Base-by-base conservation (phyloP, 768 basidiomycete species). In the Multifurca ochricompacta region DNA sequence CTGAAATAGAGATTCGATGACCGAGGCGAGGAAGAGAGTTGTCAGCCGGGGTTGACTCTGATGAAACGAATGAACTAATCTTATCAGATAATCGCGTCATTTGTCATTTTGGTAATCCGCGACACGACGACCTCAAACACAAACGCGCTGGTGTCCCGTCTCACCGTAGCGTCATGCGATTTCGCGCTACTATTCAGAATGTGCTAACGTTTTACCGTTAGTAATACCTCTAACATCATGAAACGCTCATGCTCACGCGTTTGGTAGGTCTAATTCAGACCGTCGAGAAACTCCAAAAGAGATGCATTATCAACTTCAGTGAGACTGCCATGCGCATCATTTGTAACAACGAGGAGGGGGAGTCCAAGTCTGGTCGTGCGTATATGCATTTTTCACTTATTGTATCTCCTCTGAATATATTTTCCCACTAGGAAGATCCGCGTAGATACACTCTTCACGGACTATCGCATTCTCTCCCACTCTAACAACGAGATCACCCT, bases 401-500 rank as follows among this genome's bases (percentile, higher is more conserved):
- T 16, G 28, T 18, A 14, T 23, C 14, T 19, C 46, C 62, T 35
- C 66, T 55, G 11, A 35, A 43, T 48, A 46, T 27, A 36, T 6
- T 11, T 35, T 14, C 9, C 30, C 6, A 32, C 16, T 51, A 85
- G 83, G 14, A 77, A 82, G 61, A 78, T 86, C 63, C 84, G 82
- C 66, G 75, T 81, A 8, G 73, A 77, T 35, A 78, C 87, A 0
- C 64, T 91, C 9, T 89, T 91, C 69, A 76, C 74, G 2, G 74
- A 80, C 56, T 90, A 92, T 66, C 83, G 89, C 40, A 90, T 94
- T 63, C 86, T 92, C 64, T 92, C 91, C 19, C 91, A 91, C 62
- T 78, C 87, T 3, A 71, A 79, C 30, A 91, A 94, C 68, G 81
- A 83, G 62, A 93, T 94, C 57, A 84, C 83, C 3, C 70, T 92